A percentile compares a stretch with the other conserved stretches of the same genome.
These are phyloP conservation scores for Neofusicoccum kwambonambiense DNA, from an alignment of 2,329 filamentous ascomycete genomes.

Conservation along the genomic window DNA sequence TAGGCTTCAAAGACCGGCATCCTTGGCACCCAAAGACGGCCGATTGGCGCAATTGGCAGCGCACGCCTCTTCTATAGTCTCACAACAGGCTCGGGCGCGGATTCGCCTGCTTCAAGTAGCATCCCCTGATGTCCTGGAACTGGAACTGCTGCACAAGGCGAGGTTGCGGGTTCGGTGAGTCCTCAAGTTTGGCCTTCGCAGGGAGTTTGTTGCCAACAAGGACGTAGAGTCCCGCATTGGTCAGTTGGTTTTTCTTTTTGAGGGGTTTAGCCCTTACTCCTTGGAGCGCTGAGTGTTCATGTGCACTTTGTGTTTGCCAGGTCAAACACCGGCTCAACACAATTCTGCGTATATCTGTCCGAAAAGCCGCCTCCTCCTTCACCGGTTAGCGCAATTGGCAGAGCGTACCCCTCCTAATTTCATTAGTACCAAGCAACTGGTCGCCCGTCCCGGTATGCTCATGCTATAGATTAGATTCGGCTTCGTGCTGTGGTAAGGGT, in stretches of 20 bases:
- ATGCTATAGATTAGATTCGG: too few relatives aligned
- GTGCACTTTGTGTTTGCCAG: not conserved
- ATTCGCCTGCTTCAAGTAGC: too few relatives aligned
- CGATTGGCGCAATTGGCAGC: not conserved
- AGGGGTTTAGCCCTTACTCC: not conserved
- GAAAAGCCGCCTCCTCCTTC: not conserved
- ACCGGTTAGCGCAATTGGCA: constrained; percentile 9
- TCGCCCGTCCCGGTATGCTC: not conserved
- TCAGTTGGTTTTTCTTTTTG: not conserved
- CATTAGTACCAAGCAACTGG: not conserved
- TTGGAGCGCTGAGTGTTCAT: not conserved
- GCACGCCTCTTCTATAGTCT: not conserved
- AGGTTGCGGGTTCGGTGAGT: not conserved
- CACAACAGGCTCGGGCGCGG: too few relatives aligned
- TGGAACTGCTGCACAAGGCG: not conserved
- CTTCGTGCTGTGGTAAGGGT: not conserved
- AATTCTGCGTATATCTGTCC: too few relatives aligned
- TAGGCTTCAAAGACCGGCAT: not conserved
- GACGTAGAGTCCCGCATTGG: not conserved
- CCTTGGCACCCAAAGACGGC: not conserved
- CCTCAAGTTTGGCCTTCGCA: not conserved
- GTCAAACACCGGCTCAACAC: too few relatives aligned
- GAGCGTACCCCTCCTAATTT: constrained; percentile 2
- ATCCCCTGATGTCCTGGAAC: too few relatives aligned
- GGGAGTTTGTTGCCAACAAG: not conserved